Percentiles rank a stretch among this genome's conserved stretches.
These are phyloP conservation scores for Apiospora phragmitis DNA, from an alignment of 2,329 filamentous ascomycete species.

Conservation along the genomic window DNA sequence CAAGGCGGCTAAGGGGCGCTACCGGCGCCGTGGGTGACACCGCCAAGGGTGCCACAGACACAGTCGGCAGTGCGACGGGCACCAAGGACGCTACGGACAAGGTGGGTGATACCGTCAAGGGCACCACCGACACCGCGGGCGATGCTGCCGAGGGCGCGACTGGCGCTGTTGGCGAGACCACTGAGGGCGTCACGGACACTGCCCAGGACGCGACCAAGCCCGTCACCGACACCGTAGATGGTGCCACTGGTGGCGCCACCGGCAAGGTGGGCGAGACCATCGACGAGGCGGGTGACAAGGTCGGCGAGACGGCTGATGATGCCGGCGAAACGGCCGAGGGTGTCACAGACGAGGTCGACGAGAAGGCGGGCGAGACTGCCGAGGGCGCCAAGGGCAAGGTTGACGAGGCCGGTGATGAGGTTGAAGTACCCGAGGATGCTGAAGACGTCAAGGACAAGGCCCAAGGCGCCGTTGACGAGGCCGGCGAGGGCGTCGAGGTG, in stretches of 20 bases:
- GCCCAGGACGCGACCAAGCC: slow-evolving; percentile 21
- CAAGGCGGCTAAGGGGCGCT: slow-evolving; percentile 21
- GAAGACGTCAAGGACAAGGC: slow-evolving; percentile 22
- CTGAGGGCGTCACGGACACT: slow-evolving; percentile 16
- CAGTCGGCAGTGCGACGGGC: slow-evolving; percentile 24
- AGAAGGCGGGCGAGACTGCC: slow-evolving; percentile 18
- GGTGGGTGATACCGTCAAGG: slow-evolving; percentile 24
- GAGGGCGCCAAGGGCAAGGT: slow-evolving; percentile 22
- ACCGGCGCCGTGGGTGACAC: slow-evolving; percentile 25
- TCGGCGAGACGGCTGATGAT: slow-evolving; percentile 16
- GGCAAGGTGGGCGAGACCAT: slow-evolving; percentile 16
- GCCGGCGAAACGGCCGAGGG: slow-evolving; percentile 24
- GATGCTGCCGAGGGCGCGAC: slow-evolving; percentile 11
- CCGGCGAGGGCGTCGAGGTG: slow-evolving; percentile 16
- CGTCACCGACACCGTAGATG: slow-evolving; percentile 17
- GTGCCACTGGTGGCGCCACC: slow-evolving; percentile 10
- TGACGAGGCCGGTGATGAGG: slow-evolving; percentile 18
- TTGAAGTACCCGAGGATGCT: slow-evolving; percentile 15
- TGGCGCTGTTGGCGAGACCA: slow-evolving; percentile 16
- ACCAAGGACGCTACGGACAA: slow-evolving; percentile 22
- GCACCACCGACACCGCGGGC: slow-evolving; percentile 19
- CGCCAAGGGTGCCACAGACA: slow-evolving; percentile 23
- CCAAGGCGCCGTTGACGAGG: slow-evolving; percentile 22
- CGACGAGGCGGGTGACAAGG: slow-evolving; percentile 16
- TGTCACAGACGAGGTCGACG: slow-evolving; percentile 18